Conservation (phyloP, 257 asterid species). For the Gynochthodes officinalis region DNA sequence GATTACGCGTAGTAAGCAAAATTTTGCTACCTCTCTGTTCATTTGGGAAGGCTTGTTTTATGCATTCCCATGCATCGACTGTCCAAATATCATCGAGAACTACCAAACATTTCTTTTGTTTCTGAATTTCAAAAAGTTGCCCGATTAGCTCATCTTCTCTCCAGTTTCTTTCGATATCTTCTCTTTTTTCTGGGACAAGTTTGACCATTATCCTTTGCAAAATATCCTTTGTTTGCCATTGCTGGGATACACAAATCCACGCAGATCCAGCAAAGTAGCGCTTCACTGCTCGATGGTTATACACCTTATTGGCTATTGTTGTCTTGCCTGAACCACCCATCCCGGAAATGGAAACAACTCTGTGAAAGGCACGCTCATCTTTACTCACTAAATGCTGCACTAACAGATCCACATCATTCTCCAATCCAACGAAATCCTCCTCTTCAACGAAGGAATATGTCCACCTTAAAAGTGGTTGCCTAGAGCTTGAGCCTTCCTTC, state of each 20-base stretch:
- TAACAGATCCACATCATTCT: conserved; percentile 2
- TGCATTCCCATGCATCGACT: background rate
- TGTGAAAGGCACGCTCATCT: background rate
- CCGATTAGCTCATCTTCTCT: background rate
- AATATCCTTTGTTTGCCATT: background rate
- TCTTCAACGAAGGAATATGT: background rate
- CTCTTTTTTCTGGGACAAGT: background rate
- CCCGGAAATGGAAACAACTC: conserved; percentile 2
- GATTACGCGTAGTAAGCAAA: conserved; percentile 2
- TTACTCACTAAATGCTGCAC: conserved; percentile 2
- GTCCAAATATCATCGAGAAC: conserved; percentile 9
- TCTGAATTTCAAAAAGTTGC: background rate
- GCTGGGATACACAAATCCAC: background rate
- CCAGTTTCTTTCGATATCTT: background rate
- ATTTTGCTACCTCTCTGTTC: background rate
- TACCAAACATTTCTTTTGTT: background rate
- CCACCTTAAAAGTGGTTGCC: conserved; percentile 1
- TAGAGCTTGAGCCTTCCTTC: background rate
- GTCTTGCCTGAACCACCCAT: conserved; percentile 9
- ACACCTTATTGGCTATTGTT: background rate
- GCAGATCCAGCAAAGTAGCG: background rate
- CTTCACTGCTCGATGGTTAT: background rate
- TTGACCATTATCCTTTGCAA: background rate
- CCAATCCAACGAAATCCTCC: conserved; percentile 9
- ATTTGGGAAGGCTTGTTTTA: background rate